Percentiles rank a stretch among this genome's conserved stretches.
Evolutionary conservation across 2,329 filamentous ascomycete genomes (phyloP).

Genomic region (Nemania abortiva): DNA sequence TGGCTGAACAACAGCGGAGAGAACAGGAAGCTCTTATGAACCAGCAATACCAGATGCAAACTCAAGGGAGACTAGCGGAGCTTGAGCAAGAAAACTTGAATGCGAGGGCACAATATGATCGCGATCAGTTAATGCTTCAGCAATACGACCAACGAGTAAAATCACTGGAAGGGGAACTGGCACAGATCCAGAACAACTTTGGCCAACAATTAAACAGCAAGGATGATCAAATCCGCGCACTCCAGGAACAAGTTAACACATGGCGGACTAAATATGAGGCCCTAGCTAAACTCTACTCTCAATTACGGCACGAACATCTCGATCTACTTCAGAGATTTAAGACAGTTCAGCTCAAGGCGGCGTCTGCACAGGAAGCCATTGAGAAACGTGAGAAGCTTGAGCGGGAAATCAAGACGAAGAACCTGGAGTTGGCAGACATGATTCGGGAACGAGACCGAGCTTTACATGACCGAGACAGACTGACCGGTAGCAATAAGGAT

Average conservation of each 20-base stretch:
- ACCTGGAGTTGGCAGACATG: conserved; percentile 98
- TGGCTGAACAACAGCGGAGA: conserved; percentile 89
- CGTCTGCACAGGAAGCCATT: conserved; percentile 96
- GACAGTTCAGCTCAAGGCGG: conserved; percentile 93
- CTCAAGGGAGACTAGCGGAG: conserved; percentile 94
- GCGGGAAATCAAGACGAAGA: conserved; percentile 99
- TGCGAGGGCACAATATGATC: conserved; percentile 93
- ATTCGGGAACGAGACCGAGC: conserved; percentile 95
- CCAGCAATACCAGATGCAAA: conserved; percentile 93
- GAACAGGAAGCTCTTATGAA: conserved; percentile 90
- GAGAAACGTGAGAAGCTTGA: conserved; percentile 94
- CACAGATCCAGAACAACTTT: conserved; percentile 83
- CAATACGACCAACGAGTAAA: conserved; percentile 97
- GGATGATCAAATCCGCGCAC: conserved; percentile 90
- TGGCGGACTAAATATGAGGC: conserved; percentile 98
- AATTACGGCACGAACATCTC: conserved; percentile 93
- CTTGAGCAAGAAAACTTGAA: conserved; percentile 95
- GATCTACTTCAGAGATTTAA: conserved; percentile 97
- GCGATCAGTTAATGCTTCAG: conserved; percentile 96
- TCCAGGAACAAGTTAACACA: conserved; percentile 97
- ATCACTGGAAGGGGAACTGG: conserved; percentile 87
- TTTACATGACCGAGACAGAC: conserved; percentile 89
- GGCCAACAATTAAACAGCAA: conserved; percentile 88
- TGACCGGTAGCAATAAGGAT: conserved; percentile 88
- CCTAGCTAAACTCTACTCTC: conserved; percentile 95